Percentiles rank a stretch among this genome's conserved stretches.
Conservation (phyloP, 2,329 filamentous ascomycete species). For the Mollisia scopiformis region DNA sequence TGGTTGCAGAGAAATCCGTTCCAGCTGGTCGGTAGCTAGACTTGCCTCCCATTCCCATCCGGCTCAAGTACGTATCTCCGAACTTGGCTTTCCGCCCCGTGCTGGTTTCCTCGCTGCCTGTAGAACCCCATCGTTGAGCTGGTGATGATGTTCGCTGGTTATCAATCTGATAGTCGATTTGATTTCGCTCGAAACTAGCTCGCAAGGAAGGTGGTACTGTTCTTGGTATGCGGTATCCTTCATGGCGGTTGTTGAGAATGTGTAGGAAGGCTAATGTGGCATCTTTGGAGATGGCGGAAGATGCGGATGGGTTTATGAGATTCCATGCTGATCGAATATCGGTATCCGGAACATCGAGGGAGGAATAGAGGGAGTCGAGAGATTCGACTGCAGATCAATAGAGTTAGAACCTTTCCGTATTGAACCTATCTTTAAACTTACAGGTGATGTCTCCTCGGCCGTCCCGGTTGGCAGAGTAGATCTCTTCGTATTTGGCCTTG, state of each 20-base stretch:
- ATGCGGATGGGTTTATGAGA: slow-evolving; percentile 89
- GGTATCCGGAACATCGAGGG: slow-evolving; percentile 71
- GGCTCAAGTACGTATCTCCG: slow-evolving; percentile 92
- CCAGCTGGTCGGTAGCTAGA: slow-evolving; percentile 79
- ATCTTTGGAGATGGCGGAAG: slow-evolving; percentile 87
- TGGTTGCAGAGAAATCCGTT: slow-evolving; percentile 86
- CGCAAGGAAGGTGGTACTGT: slow-evolving; percentile 90
- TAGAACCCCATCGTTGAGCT: slow-evolving; percentile 76
- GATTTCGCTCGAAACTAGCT: slow-evolving; percentile 88
- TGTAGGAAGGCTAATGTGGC: slow-evolving; percentile 93
- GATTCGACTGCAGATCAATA: slow-evolving; percentile 61
- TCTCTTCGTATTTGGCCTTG: slow-evolving; percentile 94
- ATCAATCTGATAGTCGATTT: slow-evolving; percentile 95
- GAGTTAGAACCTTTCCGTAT: slow-evolving; percentile 25
- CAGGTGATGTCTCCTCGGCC: slow-evolving; percentile 82
- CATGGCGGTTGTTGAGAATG: slow-evolving; percentile 93
- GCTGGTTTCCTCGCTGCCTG: slow-evolving; percentile 76
- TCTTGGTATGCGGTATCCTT: slow-evolving; percentile 91
- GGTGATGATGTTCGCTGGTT: slow-evolving; percentile 65
- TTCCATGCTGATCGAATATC: slow-evolving; percentile 96
- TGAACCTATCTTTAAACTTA: slow-evolving; percentile 45
- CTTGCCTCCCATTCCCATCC: slow-evolving; percentile 77
- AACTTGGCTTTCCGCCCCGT: slow-evolving; percentile 96
- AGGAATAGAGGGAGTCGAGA: slow-evolving; percentile 83
- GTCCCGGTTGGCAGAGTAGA: slow-evolving; percentile 91